Percentiles rank a stretch among this genome's conserved stretches.
phyloP scores from a whole-genome alignment of 1,284 basidiomycete species.

The Trichosporon sp. region DNA sequence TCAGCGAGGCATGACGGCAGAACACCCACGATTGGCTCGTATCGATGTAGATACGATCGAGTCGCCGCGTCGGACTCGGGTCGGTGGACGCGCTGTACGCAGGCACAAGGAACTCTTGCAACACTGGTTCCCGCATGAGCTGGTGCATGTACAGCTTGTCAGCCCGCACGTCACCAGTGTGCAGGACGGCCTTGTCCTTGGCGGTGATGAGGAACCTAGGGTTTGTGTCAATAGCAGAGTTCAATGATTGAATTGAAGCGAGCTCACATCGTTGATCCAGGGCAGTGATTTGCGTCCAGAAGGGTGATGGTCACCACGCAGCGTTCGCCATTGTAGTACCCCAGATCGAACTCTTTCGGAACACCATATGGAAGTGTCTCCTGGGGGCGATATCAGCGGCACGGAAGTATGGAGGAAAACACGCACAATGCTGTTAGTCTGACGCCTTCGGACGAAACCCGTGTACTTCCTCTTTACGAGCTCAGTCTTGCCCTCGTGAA shows the following conservation, averaged over 20 bases:
- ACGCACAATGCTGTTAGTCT: neutral
- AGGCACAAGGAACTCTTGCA: constrained; percentile 69
- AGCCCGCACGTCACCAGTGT: constrained; percentile 89
- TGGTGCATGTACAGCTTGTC: constrained; percentile 75
- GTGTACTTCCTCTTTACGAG: constrained; percentile 62
- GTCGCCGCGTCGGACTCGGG: constrained; percentile 29
- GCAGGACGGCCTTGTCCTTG: constrained; percentile 69
- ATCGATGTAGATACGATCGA: constrained; percentile 85
- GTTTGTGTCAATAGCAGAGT: too few relatives aligned
- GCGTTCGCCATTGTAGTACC: constrained; percentile 55
- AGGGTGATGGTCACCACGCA: constrained; percentile 71
- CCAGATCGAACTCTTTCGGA: constrained; percentile 67
- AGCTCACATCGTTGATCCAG: constrained; percentile 82
- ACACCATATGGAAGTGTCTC: constrained; percentile 42
- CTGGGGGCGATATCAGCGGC: constrained; percentile 22
- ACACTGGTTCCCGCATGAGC: constrained; percentile 67
- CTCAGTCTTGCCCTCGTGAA: constrained; percentile 62
- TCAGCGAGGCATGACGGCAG: neutral
- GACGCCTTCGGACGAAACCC: neutral
- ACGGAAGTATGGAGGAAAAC: neutral
- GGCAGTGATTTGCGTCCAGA: constrained; percentile 91
- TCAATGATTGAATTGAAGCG: constrained; percentile 7
- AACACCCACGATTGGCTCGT: constrained; percentile 60
- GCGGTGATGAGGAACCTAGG: constrained; percentile 85
- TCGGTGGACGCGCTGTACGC: neutral